Percentiles rank a stretch among this genome's conserved stretches.
Evolutionary conservation across 1,139 yeast genomes (phyloP).

Genomic region (Zygoascus hellenicus): DNA sequence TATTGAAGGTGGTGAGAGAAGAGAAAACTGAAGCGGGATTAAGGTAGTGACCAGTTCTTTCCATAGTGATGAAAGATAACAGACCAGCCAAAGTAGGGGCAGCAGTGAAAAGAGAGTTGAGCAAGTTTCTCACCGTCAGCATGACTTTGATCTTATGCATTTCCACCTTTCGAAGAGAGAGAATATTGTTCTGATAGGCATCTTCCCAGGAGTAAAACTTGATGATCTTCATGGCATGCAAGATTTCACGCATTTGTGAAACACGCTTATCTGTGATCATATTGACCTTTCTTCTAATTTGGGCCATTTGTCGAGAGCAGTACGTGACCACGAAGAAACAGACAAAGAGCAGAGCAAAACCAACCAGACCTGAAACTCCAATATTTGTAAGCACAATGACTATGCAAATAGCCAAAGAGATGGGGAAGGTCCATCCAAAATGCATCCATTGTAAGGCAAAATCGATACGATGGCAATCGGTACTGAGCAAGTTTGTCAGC

Average conservation of each 20-base stretch:
- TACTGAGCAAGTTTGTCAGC: constrained; percentile 68
- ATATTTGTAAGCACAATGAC: constrained; percentile 62
- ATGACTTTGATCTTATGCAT: constrained; percentile 28
- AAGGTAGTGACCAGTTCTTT: constrained; percentile 48
- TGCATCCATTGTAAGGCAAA: constrained; percentile 70
- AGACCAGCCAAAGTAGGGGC: constrained; percentile 65
- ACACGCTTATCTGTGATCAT: constrained; percentile 55
- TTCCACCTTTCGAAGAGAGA: constrained; percentile 45
- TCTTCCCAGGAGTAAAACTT: constrained; percentile 74
- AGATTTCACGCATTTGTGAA: constrained; percentile 54
- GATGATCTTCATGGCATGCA: constrained; percentile 60
- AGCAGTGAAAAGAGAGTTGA: constrained; percentile 57
- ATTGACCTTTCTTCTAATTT: constrained; percentile 41
- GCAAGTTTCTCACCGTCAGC: constrained; percentile 41
- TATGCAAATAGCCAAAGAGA: constrained; percentile 58
- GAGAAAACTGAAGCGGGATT: constrained; percentile 74
- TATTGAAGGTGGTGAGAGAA: constrained; percentile 68
- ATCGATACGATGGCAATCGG: constrained; percentile 76
- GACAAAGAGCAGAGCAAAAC: constrained; percentile 44
- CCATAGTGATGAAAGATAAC: constrained; percentile 65
- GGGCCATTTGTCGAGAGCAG: constrained; percentile 39
- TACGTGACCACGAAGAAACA: constrained; percentile 27
- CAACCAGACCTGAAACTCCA: constrained; percentile 69
- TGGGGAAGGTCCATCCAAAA: constrained; percentile 54
- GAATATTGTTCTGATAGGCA: constrained; percentile 46